These are phyloP conservation scores for Selaginella moellendorffii DNA, from an alignment of 75 land plant genomes.

Conservation along the genomic window DNA sequence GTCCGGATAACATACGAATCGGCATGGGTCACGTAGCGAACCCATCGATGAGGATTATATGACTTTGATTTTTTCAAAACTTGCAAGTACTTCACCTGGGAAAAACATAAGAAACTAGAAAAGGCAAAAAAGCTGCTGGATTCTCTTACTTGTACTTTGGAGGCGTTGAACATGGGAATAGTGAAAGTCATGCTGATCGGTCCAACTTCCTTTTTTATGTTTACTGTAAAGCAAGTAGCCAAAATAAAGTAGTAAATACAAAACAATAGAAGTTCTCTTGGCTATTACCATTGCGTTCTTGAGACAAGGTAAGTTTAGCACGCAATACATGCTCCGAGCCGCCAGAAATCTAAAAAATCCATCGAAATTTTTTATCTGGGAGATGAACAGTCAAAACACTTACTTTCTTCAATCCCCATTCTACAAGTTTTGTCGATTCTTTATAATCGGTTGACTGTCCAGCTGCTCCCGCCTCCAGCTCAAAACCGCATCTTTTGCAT, in stretches of 20 bases:
- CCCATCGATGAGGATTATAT: conserved; percentile 93
- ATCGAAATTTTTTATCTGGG: too few species aligned
- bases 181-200: conserved; percentile 93
- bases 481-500: conserved; percentile 47
- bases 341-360: conserved; percentile 73
- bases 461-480: conserved; percentile 69
- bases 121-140: not conserved
- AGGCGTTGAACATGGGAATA: conserved; percentile 89
- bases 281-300: conserved; percentile 76
- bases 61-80: conserved; percentile 80
- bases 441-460: conserved; percentile 91
- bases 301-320: conserved; percentile 82
- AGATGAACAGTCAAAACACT: not conserved
- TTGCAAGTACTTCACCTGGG: conserved; percentile 82
- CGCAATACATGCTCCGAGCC: conserved; percentile 84
- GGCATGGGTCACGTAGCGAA: conserved; percentile 88
- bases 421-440: conserved; percentile 55
- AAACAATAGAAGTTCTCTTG: conserved; percentile 11
- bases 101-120: not conserved
- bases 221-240: conserved; percentile 45
- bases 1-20: conserved; percentile 81
- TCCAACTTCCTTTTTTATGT: conserved; percentile 76
- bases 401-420: conserved; percentile 86
- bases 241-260: not conserved
- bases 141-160: conserved; percentile 60